These are phyloP conservation scores for Phyllosticta citriasiana DNA, from an alignment of 2,329 filamentous ascomycete species.

Conservation along the genomic window DNA sequence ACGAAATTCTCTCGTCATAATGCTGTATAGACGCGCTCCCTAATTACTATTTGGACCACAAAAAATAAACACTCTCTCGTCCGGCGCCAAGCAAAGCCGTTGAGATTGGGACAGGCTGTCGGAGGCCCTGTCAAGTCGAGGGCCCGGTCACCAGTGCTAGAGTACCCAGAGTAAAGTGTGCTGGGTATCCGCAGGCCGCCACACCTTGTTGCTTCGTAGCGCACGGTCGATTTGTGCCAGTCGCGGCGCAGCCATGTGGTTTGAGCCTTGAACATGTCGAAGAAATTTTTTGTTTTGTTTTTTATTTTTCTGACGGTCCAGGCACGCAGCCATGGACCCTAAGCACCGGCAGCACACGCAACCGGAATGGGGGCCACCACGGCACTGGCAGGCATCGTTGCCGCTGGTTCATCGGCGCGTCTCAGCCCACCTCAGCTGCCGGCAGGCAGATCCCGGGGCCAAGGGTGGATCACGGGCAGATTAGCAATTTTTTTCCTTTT, in stretches of 20 bases:
- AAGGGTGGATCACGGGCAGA: neutral
- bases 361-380: neutral
- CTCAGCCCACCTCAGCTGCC: neutral
- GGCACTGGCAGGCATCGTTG: neutral
- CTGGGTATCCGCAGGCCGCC: neutral
- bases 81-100: neutral
- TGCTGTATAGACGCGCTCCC: neutral
- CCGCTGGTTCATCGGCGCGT: neutral
- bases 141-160: neutral
- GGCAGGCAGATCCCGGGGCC: neutral
- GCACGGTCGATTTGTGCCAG: neutral
- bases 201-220: neutral
- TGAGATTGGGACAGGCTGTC: neutral
- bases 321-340: neutral
- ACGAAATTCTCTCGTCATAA: neutral
- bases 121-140: neutral
- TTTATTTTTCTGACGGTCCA: neutral
- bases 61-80: neutral
- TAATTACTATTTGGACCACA: neutral
- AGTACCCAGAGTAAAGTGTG: neutral
- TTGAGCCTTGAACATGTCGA: neutral
- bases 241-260: neutral
- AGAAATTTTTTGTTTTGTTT: neutral
- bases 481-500: neutral
- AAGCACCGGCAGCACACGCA: neutral